Percentiles rank a stretch among this genome's conserved stretches.
These are phyloP conservation scores for Ceriops decandra DNA, from an alignment of 345 rosid genomes.

Conservation along the genomic window DNA sequence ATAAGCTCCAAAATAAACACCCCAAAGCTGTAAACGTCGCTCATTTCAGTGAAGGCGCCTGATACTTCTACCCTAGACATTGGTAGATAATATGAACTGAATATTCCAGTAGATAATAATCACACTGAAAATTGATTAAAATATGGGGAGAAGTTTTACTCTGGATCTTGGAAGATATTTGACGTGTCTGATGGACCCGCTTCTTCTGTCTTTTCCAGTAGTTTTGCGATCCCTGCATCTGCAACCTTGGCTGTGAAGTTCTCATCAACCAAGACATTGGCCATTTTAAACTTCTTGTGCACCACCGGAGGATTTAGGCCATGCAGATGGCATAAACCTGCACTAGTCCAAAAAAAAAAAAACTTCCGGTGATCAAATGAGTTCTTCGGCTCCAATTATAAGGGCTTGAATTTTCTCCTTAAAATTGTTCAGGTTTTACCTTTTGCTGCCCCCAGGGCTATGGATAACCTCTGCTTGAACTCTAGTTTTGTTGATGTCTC, in stretches of 20 bases:
- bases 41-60: conserved; percentile 38
- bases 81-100: not conserved
- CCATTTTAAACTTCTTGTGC: conserved; percentile 65
- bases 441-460: conserved; percentile 68
- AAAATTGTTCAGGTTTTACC: conserved; percentile 37
- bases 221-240: conserved; percentile 45
- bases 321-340: conserved; percentile 62
- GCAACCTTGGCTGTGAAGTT: conserved; percentile 58
- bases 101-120: conserved; percentile 1
- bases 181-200: conserved; percentile 44
- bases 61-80: conserved; percentile 35
- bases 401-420: not conserved
- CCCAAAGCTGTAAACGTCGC: conserved; percentile 66
- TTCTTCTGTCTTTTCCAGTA: conserved; percentile 45
- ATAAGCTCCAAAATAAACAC: conserved; percentile 68
- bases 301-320: conserved; percentile 51
- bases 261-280: conserved; percentile 68
- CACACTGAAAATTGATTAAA: conserved; percentile 4
- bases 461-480: conserved; percentile 58
- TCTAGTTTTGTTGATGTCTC: conserved; percentile 45
- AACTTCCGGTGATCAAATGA: conserved; percentile 2
- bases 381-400: not conserved
- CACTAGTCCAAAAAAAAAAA: conserved; percentile 24
- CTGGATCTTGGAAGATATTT: conserved; percentile 52
- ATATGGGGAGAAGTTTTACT: conserved; percentile 40